phyloP scores from a whole-genome alignment of 495 filamentous ascomycete species.

The Lophiostoma macrostomum region DNA sequence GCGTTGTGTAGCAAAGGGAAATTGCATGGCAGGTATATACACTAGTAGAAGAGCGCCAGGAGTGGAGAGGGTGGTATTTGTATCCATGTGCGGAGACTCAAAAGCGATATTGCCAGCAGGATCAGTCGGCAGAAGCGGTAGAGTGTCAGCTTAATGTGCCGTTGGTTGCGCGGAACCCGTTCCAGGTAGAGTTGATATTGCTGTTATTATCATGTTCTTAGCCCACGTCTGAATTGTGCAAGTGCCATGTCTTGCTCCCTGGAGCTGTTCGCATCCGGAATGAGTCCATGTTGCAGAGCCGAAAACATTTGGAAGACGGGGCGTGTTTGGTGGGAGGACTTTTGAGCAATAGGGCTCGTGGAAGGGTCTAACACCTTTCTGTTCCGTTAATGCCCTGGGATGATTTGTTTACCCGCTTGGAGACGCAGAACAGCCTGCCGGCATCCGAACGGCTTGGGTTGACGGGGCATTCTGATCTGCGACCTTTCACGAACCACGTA shows the following conservation, averaged over 20 bases:
- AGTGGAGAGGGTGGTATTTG: conserved; percentile 10
- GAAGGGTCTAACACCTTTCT: no score
- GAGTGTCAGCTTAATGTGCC: conserved; percentile 28
- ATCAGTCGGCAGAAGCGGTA: conserved; percentile 15
- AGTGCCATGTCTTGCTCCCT: neutral
- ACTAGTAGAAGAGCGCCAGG: conserved; percentile 2
- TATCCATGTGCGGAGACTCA: conserved; percentile 24
- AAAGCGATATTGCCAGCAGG: conserved; percentile 22
- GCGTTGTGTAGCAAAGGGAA: conserved; percentile 22
- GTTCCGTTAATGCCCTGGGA: no score
- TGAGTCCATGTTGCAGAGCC: neutral
- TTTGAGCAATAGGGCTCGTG: no score
- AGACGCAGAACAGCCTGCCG: conserved; percentile 9
- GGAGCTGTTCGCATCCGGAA: conserved; percentile 1
- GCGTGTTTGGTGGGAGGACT: no score
- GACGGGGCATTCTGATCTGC: conserved; percentile 13
- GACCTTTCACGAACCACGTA: conserved; percentile 14
- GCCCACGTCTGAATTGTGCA: conserved; percentile 8
- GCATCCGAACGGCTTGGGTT: neutral
- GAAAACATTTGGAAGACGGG: no score
- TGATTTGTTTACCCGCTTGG: conserved; percentile 19
- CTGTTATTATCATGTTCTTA: conserved; percentile 19
- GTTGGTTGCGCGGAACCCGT: conserved; percentile 14
- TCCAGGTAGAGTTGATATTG: conserved; percentile 29
- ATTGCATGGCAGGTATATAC: conserved; percentile 22